phyloP scores from a whole-genome alignment of 441 rosid species.

The Pelargonium australe region DNA sequence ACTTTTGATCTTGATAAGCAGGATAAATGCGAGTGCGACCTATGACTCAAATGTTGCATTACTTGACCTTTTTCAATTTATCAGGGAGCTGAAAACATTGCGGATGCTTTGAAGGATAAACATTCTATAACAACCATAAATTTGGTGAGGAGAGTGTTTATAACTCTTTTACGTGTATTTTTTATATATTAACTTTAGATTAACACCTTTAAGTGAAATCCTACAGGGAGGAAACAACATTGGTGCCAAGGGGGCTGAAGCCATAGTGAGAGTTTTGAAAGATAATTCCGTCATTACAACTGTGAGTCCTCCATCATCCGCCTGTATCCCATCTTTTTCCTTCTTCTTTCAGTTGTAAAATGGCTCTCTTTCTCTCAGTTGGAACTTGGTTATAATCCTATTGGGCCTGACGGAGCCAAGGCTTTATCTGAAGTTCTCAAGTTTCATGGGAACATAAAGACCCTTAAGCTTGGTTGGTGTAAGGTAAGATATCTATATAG shows the following conservation, averaged over 20 bases:
- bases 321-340: constrained; percentile 3
- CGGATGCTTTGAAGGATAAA: constrained; percentile 77
- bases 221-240: constrained; percentile 91
- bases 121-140: constrained; percentile 64
- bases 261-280: constrained; percentile 66
- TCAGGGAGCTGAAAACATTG: constrained; percentile 81
- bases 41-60: constrained; percentile 12
- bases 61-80: constrained; percentile 16
- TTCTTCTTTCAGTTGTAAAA: constrained; percentile 11
- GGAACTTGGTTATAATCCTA: constrained; percentile 89
- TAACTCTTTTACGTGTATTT: constrained; percentile 4
- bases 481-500: constrained; percentile 44
- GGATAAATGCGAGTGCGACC: no score
- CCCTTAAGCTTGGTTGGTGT: constrained; percentile 96
- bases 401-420: constrained; percentile 81
- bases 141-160: constrained; percentile 48
- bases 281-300: constrained; percentile 63
- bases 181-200: neutral
- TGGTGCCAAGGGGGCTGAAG: constrained; percentile 61
- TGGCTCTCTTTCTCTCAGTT: constrained; percentile 37
- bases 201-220: constrained; percentile 6
- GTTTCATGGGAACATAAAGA: constrained; percentile 74
- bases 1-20: neutral
- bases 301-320: constrained; percentile 36
- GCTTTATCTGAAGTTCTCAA: constrained; percentile 79